A percentile compares a stretch with the other conserved stretches of the same genome.
Evolutionary conservation across 1,284 basidiomycete species (phyloP).

Genomic region (Microbotryum silenes-acaulis): DNA sequence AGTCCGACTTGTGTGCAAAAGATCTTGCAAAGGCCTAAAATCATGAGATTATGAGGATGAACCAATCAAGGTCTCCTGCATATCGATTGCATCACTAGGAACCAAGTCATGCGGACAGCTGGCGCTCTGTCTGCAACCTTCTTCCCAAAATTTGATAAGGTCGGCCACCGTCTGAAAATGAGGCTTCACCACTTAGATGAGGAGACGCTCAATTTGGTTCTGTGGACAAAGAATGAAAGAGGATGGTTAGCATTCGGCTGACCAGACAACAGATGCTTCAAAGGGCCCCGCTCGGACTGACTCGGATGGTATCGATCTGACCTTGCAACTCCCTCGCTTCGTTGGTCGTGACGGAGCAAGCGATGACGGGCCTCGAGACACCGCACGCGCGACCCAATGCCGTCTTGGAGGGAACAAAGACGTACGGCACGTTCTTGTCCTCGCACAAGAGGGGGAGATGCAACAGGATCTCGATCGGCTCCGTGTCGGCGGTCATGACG

Average conservation of each 20-base stretch:
- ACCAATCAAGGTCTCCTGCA: too few relatives aligned
- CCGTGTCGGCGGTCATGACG: constrained; percentile 93
- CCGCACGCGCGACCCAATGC: constrained; percentile 94
- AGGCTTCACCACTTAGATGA: constrained; percentile 43
- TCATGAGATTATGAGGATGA: too few relatives aligned
- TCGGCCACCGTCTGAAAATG: too few relatives aligned
- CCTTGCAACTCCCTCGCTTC: constrained; percentile 86
- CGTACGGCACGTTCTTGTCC: constrained; percentile 61
- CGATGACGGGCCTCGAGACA: constrained; percentile 90
- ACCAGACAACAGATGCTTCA: not conserved
- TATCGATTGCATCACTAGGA: too few relatives aligned
- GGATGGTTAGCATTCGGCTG: not conserved
- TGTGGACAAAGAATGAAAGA: not conserved
- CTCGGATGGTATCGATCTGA: constrained; percentile 84
- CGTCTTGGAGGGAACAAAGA: constrained; percentile 90
- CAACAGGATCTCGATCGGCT: constrained; percentile 94
- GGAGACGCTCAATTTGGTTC: constrained; percentile 72
- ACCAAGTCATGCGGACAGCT: too few relatives aligned
- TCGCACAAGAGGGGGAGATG: constrained; percentile 96
- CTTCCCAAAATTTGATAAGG: too few relatives aligned
- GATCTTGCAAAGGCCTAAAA: too few relatives aligned
- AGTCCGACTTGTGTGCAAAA: too few relatives aligned
- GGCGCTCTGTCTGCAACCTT: too few relatives aligned
- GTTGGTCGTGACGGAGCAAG: constrained; percentile 89
- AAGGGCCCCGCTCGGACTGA: constrained; percentile 24